A percentile compares a stretch with the other conserved stretches of the same genome.
Conservation (phyloP, 75 land plant species). For the Sequoia sempervirens region DNA sequence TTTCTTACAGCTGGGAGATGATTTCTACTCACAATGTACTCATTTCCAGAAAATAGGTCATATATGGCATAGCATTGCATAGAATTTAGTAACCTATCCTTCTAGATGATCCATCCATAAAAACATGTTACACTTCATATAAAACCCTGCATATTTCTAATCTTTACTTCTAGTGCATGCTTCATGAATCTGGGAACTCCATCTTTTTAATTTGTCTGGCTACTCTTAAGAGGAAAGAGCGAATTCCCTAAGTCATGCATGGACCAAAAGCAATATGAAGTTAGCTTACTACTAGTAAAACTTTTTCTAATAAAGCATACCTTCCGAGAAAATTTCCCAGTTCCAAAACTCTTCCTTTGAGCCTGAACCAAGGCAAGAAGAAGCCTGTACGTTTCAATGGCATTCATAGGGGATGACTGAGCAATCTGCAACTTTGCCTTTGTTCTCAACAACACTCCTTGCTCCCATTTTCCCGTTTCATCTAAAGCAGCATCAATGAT, state of each 20-base stretch:
- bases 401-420: conserved; percentile 56
- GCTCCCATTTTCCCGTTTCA: conserved; percentile 92
- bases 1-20: neutral
- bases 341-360: conserved; percentile 65
- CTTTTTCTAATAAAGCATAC: conserved; percentile 20
- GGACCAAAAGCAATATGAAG: neutral
- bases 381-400: conserved; percentile 71
- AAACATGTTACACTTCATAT: neutral
- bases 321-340: conserved; percentile 31
- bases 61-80: neutral
- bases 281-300: neutral
- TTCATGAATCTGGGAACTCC: neutral
- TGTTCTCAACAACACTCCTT: conserved; percentile 75
- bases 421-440: conserved; percentile 82
- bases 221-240: neutral
- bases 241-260: neutral
- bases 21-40: neutral
- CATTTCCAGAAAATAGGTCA: neutral
- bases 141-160: neutral
- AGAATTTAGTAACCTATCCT: neutral
- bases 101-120: neutral
- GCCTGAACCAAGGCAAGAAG: conserved; percentile 89
- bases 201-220: neutral
- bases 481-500: conserved; percentile 90
- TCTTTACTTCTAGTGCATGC: neutral